Base-by-base conservation (phyloP, 306 rosid genomes). In the Malus orientalis region DNA sequence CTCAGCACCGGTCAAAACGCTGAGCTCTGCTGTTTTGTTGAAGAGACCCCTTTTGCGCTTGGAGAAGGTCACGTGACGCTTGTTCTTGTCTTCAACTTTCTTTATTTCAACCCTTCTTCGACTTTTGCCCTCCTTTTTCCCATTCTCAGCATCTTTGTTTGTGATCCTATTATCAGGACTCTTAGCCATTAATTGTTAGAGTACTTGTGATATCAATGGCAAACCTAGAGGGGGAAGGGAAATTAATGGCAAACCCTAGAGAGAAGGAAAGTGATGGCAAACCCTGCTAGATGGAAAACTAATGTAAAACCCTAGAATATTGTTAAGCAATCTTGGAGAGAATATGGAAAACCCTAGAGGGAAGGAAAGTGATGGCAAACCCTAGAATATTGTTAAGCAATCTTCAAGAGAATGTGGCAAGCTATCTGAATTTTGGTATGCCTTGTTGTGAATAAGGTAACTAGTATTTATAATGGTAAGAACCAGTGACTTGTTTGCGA, bases 1-100 rank as follows among this genome's bases (percentile, higher is more conserved):
- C 30, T 80, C 76, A 8, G 76, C 76, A 3, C 80, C 76, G 15
- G 76, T 75, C 36, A 80, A 59, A 58, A 75, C 20, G 40, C 59
- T 74, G 10, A 80, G 33, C 32, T 80, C 76, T 1, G 76, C 80
- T 1, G 84, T 67, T 54, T 80, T 80, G 38, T 74, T 80, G 71
- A 80, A 58, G 29, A 75, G 64, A 9, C 73, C 80, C 14, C 15
- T 54, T 62, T 74, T 80, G n/a, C 84, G 61, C 80, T 80, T 80
- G 4, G 84, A 80, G 70, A 80, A 75, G 5, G 84, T 62, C 22
- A 69, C 80, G 20, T 75, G 76, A 40, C 84, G 80, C 18, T 61
- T 74, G 80, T 32, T 80, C 8, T 63, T 66, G 4, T 63, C 79
- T 69, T 63, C 84, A 12, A 80, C 49, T 49, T 4, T 53, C 67